Evolutionary conservation across 306 rosid genomes (phyloP).

Genomic region (Cotoneaster glaucophyllus): DNA sequence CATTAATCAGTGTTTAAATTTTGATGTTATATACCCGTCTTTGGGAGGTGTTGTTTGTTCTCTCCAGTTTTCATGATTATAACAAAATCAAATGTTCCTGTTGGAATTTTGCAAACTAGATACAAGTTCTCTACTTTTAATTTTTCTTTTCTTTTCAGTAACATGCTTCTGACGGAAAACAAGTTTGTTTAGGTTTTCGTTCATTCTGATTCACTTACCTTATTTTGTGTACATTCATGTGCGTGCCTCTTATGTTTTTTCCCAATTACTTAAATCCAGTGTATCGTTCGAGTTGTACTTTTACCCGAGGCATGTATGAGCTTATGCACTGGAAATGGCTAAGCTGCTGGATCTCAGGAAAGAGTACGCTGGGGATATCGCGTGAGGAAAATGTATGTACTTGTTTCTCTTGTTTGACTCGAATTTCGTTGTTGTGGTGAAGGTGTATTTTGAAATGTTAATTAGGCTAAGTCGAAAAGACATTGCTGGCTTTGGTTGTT

Average conservation of each 20-base stretch:
- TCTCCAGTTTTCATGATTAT: not conserved
- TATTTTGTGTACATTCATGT: not conserved
- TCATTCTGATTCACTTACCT: not conserved
- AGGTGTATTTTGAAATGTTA: not conserved
- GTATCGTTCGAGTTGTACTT: slow-evolving; percentile 77
- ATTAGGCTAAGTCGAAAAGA: not conserved
- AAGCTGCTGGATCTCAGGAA: slow-evolving; percentile 65
- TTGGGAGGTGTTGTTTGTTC: not conserved
- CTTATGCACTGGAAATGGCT: slow-evolving; percentile 88
- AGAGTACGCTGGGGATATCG: slow-evolving; percentile 39
- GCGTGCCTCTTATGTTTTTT: not conserved
- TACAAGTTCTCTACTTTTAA: not conserved
- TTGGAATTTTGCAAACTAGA: not conserved
- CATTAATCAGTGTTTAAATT: not conserved
- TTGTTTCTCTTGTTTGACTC: not conserved
- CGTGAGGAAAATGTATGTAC: slow-evolving; percentile 36
- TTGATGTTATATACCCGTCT: not conserved
- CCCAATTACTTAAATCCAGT: slow-evolving; percentile 9
- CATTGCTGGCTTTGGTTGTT: not conserved
- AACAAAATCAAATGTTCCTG: not conserved
- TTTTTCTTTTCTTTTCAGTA: not conserved
- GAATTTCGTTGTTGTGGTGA: not conserved
- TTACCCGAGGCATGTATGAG: slow-evolving; percentile 85
- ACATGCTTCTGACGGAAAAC: not conserved
- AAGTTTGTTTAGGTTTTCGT: not conserved